Conservation (phyloP, 345 rosid genomes). For the Eucalyptus pauciflora region DNA sequence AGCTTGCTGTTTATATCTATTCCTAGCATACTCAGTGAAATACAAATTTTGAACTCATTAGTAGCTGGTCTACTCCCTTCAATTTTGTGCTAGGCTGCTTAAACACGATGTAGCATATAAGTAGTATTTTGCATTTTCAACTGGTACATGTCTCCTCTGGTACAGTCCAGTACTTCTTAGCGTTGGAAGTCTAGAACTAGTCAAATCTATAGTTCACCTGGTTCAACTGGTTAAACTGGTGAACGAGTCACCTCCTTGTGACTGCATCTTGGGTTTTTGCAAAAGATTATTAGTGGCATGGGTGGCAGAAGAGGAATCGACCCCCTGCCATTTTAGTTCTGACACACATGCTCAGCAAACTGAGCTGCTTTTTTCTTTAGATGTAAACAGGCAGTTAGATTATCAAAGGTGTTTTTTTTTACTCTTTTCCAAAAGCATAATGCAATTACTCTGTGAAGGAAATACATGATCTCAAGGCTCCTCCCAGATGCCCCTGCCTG, state of each 20-base stretch:
- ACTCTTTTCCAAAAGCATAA: neutral
- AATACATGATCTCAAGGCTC: neutral
- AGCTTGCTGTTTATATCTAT: neutral
- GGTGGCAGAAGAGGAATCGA: neutral
- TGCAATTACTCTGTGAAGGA: neutral
- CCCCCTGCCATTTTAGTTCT: neutral
- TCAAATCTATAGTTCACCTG: neutral
- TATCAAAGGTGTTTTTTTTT: neutral
- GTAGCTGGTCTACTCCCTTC: neutral
- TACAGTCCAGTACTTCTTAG: neutral
- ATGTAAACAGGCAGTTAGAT: neutral
- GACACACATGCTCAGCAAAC: neutral
- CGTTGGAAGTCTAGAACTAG: neutral
- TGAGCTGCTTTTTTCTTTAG: neutral
- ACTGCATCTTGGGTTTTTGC: neutral
- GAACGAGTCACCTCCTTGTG: neutral
- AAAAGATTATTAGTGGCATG: neutral
- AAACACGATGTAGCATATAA: neutral
- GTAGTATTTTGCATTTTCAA: neutral
- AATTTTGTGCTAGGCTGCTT: neutral
- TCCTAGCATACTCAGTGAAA: neutral
- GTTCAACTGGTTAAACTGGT: neutral
- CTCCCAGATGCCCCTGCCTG: neutral
- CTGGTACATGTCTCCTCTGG: neutral
- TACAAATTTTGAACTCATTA: neutral